Base-by-base conservation (phyloP, 1,139 yeast genomes). In the Yamadazyma jaroonii region DNA sequence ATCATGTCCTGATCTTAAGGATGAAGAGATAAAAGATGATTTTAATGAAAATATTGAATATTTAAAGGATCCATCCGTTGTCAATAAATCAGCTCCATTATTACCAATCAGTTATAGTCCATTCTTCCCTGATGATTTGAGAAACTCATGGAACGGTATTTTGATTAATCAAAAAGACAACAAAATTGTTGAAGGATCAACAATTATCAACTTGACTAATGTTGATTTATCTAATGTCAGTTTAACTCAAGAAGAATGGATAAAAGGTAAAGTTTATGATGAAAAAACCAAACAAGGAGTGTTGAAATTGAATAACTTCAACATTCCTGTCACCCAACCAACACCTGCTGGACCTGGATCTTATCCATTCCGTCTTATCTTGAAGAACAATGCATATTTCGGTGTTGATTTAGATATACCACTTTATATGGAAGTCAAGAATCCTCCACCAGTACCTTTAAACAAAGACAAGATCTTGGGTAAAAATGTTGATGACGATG, bases 331-430 rank as follows among this genome's bases (percentile, higher is more conserved):
- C 36, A 62, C 82, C 10, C 68, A 77, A 38, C 87, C 94, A 38
- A 77, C 95, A 3, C 96, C 96, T 9, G 74, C 74, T 23, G 68
- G 69, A 37, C 64, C 65, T 21, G 95, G 94, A 25, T 66, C 63
- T 20, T 78, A 65, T 53, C 79, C 76, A 48, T 86, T 84, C 70
- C 70, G 90, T 61, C 64, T 84, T 26, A 57, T 81, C 14, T 59
- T 84, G 52, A 81, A 77, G 54, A 79, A 81, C 41, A 71, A 83
- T 41, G 78, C 81, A 34, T 84, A 84, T 57, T 84, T 79, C 54
- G 88, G 90, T 3, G 63, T 75, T 21, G 95, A 84, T 56, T 59
- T 84, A 14, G 92, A 84, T 52, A 70, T 82, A 45, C 84, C 88
- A 9, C 54, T 84, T 40, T 67, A 64, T 25, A 72, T 84, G 79